A percentile compares a stretch with the other conserved stretches of the same genome.
These are phyloP conservation scores for Austroboletus novae-zelandiae DNA, from an alignment of 1,284 basidiomycete genomes.

Conservation along the genomic window DNA sequence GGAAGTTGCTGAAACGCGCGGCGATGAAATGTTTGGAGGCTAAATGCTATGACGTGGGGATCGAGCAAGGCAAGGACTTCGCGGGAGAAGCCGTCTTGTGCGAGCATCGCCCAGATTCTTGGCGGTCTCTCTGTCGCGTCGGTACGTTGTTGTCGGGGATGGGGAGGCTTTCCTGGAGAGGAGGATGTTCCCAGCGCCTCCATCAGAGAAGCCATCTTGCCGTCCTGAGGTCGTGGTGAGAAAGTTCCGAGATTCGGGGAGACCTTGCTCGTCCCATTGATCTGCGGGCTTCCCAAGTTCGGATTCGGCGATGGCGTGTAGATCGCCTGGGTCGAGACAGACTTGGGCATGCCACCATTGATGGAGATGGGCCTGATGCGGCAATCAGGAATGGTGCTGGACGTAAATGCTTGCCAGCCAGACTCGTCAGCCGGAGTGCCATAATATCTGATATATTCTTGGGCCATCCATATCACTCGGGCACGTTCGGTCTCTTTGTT, in stretches of 20 bases:
- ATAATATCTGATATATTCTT: constrained; percentile 61
- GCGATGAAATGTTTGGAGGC: constrained; percentile 59
- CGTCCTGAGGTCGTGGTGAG: constrained; percentile 56
- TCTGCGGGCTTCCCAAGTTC: constrained; percentile 33
- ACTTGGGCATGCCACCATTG: constrained; percentile 39
- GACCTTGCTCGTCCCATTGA: constrained; percentile 2
- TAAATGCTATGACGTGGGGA: constrained; percentile 53
- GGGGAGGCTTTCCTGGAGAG: constrained; percentile 17
- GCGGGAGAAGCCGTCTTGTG: constrained; percentile 66
- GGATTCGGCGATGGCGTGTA: constrained; percentile 47
- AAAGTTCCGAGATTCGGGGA: constrained; percentile 55
- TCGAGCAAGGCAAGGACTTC: constrained; percentile 61
- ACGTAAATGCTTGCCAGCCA: constrained; percentile 61
- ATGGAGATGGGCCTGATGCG: constrained; percentile 17
- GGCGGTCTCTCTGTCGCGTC: constrained; percentile 24
- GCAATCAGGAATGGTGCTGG: constrained; percentile 44
- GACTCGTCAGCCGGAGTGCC: constrained; percentile 46
- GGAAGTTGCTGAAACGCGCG: constrained; percentile 48
- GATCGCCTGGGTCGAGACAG: constrained; percentile 52
- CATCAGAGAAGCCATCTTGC: constrained; percentile 44
- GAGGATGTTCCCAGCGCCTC: constrained; percentile 39
- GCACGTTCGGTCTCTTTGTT: constrained; percentile 39
- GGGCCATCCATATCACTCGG: constrained; percentile 60
- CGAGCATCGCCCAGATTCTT: constrained; percentile 45
- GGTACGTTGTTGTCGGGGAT: constrained; percentile 22